Conservation (phyloP, 192 early-diverging fungal species). For the Entophlyctis helioformis region DNA sequence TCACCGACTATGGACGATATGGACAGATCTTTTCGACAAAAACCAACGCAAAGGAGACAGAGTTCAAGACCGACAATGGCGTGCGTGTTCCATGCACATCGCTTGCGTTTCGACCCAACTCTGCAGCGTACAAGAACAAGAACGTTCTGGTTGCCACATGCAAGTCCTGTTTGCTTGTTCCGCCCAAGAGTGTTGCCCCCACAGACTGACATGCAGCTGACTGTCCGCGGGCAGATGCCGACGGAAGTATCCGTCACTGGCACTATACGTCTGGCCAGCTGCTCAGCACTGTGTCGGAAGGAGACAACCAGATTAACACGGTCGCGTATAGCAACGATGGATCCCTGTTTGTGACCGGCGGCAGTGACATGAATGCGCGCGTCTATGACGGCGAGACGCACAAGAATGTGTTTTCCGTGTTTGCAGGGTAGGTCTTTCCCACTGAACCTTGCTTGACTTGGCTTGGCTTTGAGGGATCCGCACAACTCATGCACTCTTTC, state of each 20-base stretch:
- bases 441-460: background rate
- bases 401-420: constrained; percentile 8
- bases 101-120: constrained; percentile 32
- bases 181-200: background rate
- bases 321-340: constrained; percentile 20
- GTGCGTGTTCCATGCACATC: constrained; percentile 26
- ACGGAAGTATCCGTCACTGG: constrained; percentile 38
- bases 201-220: background rate
- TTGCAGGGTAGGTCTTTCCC: constrained; percentile 9
- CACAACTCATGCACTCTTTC: background rate
- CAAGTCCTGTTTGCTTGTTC: constrained; percentile 4
- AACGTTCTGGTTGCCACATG: constrained; percentile 42
- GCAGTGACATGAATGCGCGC: constrained; percentile 23
- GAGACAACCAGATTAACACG: constrained; percentile 23
- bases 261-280: constrained; percentile 33
- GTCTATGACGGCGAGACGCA: constrained; percentile 27
- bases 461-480: background rate
- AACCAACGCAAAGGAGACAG: constrained; percentile 16
- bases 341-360: constrained; percentile 24
- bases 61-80: background rate
- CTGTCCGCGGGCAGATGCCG: constrained; percentile 37
- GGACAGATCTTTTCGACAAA: constrained; percentile 21
- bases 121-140: constrained; percentile 17
- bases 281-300: constrained; percentile 24
- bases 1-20: constrained; percentile 1